These are phyloP conservation scores for Poa annua DNA, from an alignment of 176 grass and related monocot species.

Conservation along the genomic window DNA sequence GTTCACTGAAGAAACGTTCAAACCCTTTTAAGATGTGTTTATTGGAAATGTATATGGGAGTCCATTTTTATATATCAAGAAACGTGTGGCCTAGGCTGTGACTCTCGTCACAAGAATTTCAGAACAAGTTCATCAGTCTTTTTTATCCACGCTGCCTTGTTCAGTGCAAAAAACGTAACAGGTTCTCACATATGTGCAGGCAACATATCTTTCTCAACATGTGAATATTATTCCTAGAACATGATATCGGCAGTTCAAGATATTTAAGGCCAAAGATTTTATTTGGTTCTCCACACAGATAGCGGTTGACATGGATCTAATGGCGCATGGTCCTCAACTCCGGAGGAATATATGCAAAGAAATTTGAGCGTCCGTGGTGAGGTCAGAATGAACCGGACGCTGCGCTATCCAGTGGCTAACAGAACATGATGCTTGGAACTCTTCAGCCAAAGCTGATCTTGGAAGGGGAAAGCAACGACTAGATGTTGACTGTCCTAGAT, in stretches of 20 bases:
- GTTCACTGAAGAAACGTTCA: background rate
- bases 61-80: background rate
- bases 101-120: background rate
- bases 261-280: background rate
- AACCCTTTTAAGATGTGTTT: background rate
- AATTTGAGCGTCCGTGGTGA: slow-evolving; percentile 9
- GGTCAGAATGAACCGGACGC: background rate
- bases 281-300: slow-evolving; percentile 20
- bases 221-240: slow-evolving; percentile 29
- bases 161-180: background rate
- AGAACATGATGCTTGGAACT: slow-evolving; percentile 37
- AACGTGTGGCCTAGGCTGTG: background rate
- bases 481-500: background rate
- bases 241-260: slow-evolving; percentile 20
- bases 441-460: background rate
- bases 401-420: slow-evolving; percentile 17
- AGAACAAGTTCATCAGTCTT: background rate
- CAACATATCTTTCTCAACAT: background rate
- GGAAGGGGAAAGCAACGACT: background rate
- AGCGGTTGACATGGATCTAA: background rate
- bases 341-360: slow-evolving; percentile 40
- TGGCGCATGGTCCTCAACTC: background rate
- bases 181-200: background rate
- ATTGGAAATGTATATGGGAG: background rate
- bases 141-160: background rate